Evolutionary conservation across 495 filamentous ascomycete species (phyloP).

Genomic region (Podospora australis): DNA sequence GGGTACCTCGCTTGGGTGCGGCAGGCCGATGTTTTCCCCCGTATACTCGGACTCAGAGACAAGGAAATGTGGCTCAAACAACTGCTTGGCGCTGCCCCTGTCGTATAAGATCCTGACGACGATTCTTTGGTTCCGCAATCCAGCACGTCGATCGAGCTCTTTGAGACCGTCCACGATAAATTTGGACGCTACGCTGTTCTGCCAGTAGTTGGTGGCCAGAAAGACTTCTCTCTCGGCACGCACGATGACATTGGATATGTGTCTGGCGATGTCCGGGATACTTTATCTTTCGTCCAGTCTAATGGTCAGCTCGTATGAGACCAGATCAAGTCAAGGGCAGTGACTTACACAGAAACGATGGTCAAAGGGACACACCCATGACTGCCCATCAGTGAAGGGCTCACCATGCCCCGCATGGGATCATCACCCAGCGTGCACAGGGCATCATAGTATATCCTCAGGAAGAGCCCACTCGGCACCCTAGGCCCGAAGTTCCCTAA

Average conservation of each 20-base stretch:
- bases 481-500: conserved; percentile 65
- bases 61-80: conserved; percentile 55
- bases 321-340: too few relatives aligned
- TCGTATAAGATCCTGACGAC: conserved; percentile 74
- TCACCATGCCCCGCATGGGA: conserved; percentile 51
- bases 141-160: conserved; percentile 61
- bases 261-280: conserved; percentile 62
- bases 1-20: conserved; percentile 56
- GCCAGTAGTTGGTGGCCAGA: conserved; percentile 71
- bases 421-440: conserved; percentile 54
- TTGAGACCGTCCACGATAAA: conserved; percentile 61
- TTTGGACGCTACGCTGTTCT: conserved; percentile 56
- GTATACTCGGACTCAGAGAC: conserved; percentile 54
- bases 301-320: conserved; percentile 1
- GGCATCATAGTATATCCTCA: conserved; percentile 60
- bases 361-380: conserved; percentile 61
- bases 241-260: conserved; percentile 70
- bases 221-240: conserved; percentile 66
- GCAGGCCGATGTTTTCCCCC: conserved; percentile 51
- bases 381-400: conserved; percentile 64
- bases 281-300: too few relatives aligned
- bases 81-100: conserved; percentile 57
- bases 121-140: conserved; percentile 48
- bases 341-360: conserved; percentile 53
- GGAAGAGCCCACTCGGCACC: conserved; percentile 59